These are phyloP conservation scores for Starmera caribaea DNA, from an alignment of 805 yeast species.

Conservation along the genomic window DNA sequence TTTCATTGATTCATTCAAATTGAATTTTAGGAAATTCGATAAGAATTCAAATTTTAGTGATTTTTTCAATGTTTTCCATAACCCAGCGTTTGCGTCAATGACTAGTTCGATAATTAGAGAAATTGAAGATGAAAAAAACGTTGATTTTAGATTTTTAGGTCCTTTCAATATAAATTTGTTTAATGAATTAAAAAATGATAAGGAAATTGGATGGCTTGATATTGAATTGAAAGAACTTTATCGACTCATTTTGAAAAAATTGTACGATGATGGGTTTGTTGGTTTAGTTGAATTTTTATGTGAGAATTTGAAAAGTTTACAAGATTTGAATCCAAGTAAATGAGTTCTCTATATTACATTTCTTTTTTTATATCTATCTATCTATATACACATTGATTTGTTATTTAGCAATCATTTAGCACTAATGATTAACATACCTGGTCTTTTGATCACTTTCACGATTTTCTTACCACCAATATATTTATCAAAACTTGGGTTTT, in stretches of 20 bases:
- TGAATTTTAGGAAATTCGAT: constrained; percentile 17
- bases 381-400: not conserved
- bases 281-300: constrained; percentile 43
- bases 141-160: constrained; percentile 36
- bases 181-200: constrained; percentile 16
- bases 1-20: constrained; percentile 15
- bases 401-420: constrained; percentile 1
- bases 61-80: constrained; percentile 31
- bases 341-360: not conserved
- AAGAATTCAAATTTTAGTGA: constrained; percentile 11
- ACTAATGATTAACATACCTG: constrained; percentile 3
- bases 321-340: constrained; percentile 7
- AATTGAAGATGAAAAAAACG: constrained; percentile 32
- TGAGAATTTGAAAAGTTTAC: constrained; percentile 42
- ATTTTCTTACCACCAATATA: constrained; percentile 32
- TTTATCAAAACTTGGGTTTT: constrained; percentile 27
- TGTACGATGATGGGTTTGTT: constrained; percentile 33
- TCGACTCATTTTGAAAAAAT: constrained; percentile 30
- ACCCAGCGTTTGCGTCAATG: constrained; percentile 40
- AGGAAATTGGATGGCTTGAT: constrained; percentile 25
- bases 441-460: constrained; percentile 47
- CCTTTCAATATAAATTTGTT: constrained; percentile 40
- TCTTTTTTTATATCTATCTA: too few species aligned
- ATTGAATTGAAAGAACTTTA: constrained; percentile 35
- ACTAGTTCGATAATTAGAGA: constrained; percentile 34